These are phyloP conservation scores for Magnaporthiopsis poae DNA, from an alignment of 2,329 filamentous ascomycete genomes.

Conservation along the genomic window DNA sequence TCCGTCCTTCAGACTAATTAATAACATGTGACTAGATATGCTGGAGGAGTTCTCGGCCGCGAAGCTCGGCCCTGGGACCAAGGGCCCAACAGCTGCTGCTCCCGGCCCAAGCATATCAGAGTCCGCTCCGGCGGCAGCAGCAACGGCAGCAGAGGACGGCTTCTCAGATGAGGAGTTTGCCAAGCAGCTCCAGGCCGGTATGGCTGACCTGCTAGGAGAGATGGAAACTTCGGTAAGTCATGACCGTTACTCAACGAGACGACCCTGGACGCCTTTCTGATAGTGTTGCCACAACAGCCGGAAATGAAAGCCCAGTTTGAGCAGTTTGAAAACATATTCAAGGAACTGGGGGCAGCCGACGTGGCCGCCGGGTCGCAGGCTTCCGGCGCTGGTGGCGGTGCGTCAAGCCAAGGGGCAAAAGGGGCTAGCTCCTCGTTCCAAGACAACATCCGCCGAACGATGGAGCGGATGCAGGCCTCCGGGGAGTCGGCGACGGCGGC, in stretches of 20 bases:
- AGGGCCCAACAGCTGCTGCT: background rate
- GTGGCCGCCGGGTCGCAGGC: conserved; percentile 23
- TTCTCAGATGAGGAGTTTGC: conserved; percentile 69
- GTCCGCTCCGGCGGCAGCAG: conserved; percentile 14
- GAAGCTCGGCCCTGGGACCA: conserved; percentile 36
- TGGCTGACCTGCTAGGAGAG: conserved; percentile 72
- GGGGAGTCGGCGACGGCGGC: conserved; percentile 77
- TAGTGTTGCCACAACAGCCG: conserved; percentile 28
- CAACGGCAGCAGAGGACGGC: conserved; percentile 26
- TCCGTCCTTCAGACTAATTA: conserved; percentile 1
- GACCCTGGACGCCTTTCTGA: background rate
- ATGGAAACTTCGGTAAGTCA: conserved; percentile 49
- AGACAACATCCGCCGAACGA: conserved; percentile 83
- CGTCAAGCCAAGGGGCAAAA: conserved; percentile 15
- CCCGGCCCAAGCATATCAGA: conserved; percentile 27
- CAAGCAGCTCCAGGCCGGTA: conserved; percentile 77
- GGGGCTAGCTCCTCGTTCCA: conserved; percentile 57
- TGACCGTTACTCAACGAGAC: background rate
- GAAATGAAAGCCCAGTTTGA: conserved; percentile 75
- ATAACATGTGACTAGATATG: conserved; percentile 51
- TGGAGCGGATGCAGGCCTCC: conserved; percentile 90
- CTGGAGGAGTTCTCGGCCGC: conserved; percentile 77
- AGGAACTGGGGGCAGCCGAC: conserved; percentile 53
- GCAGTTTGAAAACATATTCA: conserved; percentile 70
- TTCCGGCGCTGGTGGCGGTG: conserved; percentile 14